Percentiles rank a stretch among this genome's conserved stretches.
Evolutionary conservation across 331 rosid species (phyloP).

Genomic region (Erythrophleum ivorense): DNA sequence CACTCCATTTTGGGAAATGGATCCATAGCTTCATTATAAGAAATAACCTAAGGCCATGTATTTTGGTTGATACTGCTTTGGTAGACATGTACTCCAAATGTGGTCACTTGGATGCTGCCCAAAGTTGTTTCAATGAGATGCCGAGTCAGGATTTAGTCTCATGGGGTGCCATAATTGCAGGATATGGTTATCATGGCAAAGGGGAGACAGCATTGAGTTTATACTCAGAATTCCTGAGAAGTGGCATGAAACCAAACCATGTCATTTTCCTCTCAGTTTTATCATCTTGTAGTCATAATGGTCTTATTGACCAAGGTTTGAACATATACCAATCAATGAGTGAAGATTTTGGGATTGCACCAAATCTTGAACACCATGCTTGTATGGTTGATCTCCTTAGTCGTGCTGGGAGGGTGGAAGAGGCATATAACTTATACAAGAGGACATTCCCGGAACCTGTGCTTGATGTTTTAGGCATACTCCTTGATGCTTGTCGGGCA

Average conservation of each 20-base stretch:
- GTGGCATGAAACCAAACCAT: constrained; percentile 75
- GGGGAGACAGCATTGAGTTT: constrained; percentile 70
- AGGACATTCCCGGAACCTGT: constrained; percentile 58
- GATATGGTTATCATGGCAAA: constrained; percentile 85
- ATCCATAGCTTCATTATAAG: constrained; percentile 64
- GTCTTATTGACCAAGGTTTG: constrained; percentile 75
- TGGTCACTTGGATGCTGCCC: constrained; percentile 73
- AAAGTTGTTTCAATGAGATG: constrained; percentile 75
- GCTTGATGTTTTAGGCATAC: constrained; percentile 75
- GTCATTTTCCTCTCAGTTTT: constrained; percentile 85
- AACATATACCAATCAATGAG: constrained; percentile 75
- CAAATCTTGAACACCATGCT: constrained; percentile 79
- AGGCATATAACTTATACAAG: constrained; percentile 74
- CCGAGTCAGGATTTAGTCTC: constrained; percentile 66
- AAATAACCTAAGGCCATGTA: constrained; percentile 64
- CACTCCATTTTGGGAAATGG: constrained; percentile 80
- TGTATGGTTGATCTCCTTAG: constrained; percentile 90
- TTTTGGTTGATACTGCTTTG: constrained; percentile 83
- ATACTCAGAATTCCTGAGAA: constrained; percentile 63
- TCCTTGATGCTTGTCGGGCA: constrained; percentile 75
- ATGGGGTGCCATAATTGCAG: constrained; percentile 87
- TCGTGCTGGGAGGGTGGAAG: constrained; percentile 83
- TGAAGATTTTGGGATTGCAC: constrained; percentile 61
- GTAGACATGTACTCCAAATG: constrained; percentile 95
- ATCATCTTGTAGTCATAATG: constrained; percentile 89